A percentile compares a stretch with the other conserved stretches of the same genome.
Conservation (phyloP, 331 rosid genomes). For the Malus hybrid region DNA sequence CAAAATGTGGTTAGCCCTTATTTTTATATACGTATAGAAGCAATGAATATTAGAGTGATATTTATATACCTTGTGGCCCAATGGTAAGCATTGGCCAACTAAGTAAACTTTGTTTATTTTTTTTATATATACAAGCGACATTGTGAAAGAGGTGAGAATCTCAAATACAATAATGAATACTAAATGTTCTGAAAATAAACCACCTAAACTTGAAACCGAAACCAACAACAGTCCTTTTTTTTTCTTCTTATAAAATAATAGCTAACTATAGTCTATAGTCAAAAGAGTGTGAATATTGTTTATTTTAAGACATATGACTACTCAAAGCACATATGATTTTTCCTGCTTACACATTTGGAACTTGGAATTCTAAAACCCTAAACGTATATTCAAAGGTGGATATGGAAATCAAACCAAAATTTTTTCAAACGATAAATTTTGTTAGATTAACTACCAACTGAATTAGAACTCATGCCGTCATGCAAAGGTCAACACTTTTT, state of each 20-base stretch:
- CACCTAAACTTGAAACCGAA: background rate
- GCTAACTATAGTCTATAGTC: too few relatives aligned
- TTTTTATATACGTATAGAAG: background rate
- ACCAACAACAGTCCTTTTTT: too few relatives aligned
- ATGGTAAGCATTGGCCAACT: background rate
- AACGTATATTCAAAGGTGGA: too few relatives aligned
- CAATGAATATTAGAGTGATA: background rate
- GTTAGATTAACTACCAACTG: too few relatives aligned
- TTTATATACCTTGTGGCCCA: background rate
- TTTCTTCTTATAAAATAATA: too few relatives aligned
- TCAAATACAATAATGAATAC: too few relatives aligned
- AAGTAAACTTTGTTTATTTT: background rate
- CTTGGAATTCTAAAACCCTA: background rate
- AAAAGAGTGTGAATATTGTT: background rate
- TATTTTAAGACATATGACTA: background rate
- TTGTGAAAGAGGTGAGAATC: background rate
- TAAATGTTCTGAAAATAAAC: too few relatives aligned
- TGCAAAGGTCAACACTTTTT: too few relatives aligned
- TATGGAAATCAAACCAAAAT: too few relatives aligned
- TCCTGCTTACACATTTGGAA: background rate
- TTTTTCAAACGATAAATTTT: too few relatives aligned
- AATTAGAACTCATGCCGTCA: accelerated
- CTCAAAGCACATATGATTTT: background rate
- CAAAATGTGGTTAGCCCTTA: too few relatives aligned
- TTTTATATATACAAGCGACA: accelerated